Evolutionary conservation across 1,284 basidiomycete species (phyloP), one percentile per base, ranked within the genome.

Genomic region (Irpex rosettiformis): DNA sequence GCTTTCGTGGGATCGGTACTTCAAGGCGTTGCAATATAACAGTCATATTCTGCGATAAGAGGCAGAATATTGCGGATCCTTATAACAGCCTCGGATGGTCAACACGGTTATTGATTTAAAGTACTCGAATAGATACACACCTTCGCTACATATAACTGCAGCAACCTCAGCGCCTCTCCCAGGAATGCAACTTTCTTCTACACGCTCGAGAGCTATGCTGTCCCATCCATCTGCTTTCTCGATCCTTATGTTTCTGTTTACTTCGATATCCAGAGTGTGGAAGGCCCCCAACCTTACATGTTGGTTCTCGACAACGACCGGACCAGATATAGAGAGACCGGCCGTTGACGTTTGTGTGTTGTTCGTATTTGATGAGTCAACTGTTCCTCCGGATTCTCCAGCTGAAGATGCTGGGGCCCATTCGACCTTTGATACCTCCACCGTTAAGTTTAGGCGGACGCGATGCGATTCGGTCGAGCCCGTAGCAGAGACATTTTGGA

Each of bases 21-120:
- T 95, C 93, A 62, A 99, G 89, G 6, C 97, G 85, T 71, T 98
- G 94, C 6, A 94, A 77, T 42, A 99, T 88, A 25, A 97, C 81
- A 0, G 97, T 99, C 89, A 98, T 98, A 75, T 98, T 94, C 66
- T 98, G 89, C 0, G 94, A 97, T 22, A 99, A 79, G 24, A 99
- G 77, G 72, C 96, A 99, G 67, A 99, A 92, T 1, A 92, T 90
- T 0, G 97, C 97, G 3, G 86, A 89, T 16, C 96, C 95, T 87
- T 61, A 4, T 25, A 60, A 28, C 22, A 56, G 54, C 40, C 30
- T 49, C 49, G 6, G 25, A 24, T 6, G 16, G 30, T 58, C 29
- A 18, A 21, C 22, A 47, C 3, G 21, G 13, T 45, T 22, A 18
- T 45, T 18, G 13, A 8, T 8, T 11, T 8, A 7, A 45, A 22